Percentiles rank a stretch among this genome's conserved stretches.
phyloP scores from a whole-genome alignment of 192 early-diverging fungal species.

The Pecoramyces ruminantium region DNA sequence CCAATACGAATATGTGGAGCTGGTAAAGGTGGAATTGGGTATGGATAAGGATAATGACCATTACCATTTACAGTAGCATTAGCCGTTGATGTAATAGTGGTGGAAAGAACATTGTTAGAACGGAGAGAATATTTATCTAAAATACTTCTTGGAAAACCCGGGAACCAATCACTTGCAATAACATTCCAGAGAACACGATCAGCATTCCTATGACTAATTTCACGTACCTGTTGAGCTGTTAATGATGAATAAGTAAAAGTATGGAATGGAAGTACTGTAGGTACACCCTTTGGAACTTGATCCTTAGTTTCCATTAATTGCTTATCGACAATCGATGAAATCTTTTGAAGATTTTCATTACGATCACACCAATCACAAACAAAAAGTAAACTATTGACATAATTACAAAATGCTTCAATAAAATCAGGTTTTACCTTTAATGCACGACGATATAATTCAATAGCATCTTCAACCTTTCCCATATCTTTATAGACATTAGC shows the following conservation, averaged over 20 bases:
- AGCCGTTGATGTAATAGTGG: neutral
- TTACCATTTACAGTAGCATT: neutral
- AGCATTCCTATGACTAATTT: conserved; percentile 75
- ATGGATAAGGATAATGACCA: conserved; percentile 29
- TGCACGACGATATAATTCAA: conserved; percentile 68
- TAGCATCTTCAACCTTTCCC: conserved; percentile 73
- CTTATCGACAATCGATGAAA: conserved; percentile 59
- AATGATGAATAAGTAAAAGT: conserved; percentile 81
- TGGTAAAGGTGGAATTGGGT: conserved; percentile 58
- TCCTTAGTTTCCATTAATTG: conserved; percentile 47
- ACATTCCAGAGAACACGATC: conserved; percentile 59
- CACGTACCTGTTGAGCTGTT: conserved; percentile 58
- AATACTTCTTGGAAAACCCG: conserved; percentile 21
- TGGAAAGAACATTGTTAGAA: neutral
- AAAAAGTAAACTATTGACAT: conserved; percentile 70
- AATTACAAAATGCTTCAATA: conserved; percentile 80
- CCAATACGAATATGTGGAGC: conserved; percentile 56
- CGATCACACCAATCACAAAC: conserved; percentile 82
- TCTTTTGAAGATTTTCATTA: conserved; percentile 50
- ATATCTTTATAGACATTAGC: conserved; percentile 87
- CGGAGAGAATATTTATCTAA: conserved; percentile 2
- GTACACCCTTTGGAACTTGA: conserved; percentile 50
- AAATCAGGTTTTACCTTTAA: conserved; percentile 74
- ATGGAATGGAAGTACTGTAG: conserved; percentile 84
- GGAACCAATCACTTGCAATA: conserved; percentile 37